Conservation (phyloP, 1,284 basidiomycete genomes). For the Coriolopsis trogii region DNA sequence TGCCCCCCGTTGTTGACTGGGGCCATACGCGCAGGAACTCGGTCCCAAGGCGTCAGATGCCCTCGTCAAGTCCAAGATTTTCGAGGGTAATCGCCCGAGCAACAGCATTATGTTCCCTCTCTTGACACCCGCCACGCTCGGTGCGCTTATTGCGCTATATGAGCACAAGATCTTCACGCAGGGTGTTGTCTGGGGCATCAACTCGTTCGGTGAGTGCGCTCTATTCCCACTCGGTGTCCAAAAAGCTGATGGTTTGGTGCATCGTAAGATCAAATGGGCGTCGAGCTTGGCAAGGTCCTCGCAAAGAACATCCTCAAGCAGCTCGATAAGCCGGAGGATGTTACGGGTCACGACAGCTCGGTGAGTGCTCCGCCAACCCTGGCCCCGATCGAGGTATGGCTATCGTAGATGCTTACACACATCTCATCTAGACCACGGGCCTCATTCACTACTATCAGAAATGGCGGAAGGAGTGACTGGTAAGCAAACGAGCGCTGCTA, state of each 20-base stretch:
- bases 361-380: constrained; percentile 49
- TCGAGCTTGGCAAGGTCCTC: constrained; percentile 95
- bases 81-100: constrained; percentile 96
- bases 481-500: too few species aligned
- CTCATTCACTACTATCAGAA: constrained; percentile 95
- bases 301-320: constrained; percentile 95
- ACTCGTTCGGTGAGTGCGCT: constrained; percentile 81
- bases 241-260: not conserved
- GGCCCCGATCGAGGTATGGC: not conserved
- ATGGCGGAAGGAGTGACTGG: constrained; percentile 69
- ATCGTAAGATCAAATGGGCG: constrained; percentile 86
- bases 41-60: constrained; percentile 77
- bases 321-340: constrained; percentile 81
- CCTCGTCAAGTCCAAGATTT: constrained; percentile 96
- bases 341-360: constrained; percentile 90
- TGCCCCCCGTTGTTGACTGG: not conserved
- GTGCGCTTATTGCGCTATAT: constrained; percentile 87
- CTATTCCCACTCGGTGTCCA: too few species aligned
- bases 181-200: constrained; percentile 97
- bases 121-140: constrained; percentile 89
- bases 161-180: constrained; percentile 99
- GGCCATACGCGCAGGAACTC: constrained; percentile 59
- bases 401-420: constrained; percentile 14
- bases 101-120: constrained; percentile 96
- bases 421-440: constrained; percentile 73